phyloP scores from a whole-genome alignment of 441 rosid genomes.

The Gossypium trilobum region DNA sequence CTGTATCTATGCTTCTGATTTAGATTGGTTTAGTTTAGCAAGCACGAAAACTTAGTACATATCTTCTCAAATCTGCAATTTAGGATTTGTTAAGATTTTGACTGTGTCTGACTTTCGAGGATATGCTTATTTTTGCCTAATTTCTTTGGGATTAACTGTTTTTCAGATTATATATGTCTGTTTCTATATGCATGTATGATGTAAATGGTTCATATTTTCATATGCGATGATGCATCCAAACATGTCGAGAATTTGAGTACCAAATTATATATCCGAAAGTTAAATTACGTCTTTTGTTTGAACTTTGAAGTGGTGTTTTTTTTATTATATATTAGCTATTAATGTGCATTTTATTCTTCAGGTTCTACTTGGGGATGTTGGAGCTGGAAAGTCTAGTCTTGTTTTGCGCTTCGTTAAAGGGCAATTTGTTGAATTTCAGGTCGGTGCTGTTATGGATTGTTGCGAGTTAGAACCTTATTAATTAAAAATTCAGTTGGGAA shows the following conservation, averaged over 20 bases:
- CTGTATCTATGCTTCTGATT: background rate
- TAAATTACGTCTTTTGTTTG: background rate
- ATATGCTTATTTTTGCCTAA: background rate
- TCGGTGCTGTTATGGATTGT: conserved; percentile 17
- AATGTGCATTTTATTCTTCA: conserved; percentile 22
- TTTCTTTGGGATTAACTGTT: background rate
- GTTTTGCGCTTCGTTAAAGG: conserved; percentile 91
- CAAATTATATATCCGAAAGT: background rate
- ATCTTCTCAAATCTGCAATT: background rate
- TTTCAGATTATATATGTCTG: background rate
- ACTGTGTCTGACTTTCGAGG: background rate
- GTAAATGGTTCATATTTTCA: background rate
- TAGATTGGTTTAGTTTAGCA: background rate
- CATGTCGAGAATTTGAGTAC: background rate
- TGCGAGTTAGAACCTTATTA: background rate
- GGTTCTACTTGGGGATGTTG: conserved; percentile 97
- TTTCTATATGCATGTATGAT: background rate
- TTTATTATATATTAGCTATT: background rate
- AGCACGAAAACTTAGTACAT: background rate
- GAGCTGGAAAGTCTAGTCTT: conserved; percentile 95
- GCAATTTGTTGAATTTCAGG: conserved; percentile 95
- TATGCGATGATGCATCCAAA: background rate
- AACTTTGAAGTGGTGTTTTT: background rate
- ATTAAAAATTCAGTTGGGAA: background rate
- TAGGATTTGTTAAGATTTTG: background rate